phyloP scores from a whole-genome alignment of 352 stramenopile genomes.

The Nothophytophthora sp. region DNA sequence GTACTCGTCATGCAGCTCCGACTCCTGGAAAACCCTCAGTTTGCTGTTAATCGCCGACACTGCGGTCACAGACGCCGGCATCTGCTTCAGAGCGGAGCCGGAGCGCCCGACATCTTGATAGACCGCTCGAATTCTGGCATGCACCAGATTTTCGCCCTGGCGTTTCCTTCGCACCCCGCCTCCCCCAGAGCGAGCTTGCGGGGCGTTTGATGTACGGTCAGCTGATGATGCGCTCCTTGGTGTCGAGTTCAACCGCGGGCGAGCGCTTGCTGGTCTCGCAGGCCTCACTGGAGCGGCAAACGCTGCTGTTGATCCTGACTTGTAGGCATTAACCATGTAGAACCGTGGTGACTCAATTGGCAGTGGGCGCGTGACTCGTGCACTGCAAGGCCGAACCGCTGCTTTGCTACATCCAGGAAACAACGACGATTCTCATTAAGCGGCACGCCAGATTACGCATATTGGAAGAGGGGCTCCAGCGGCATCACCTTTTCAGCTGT shows the following conservation, averaged over 20 bases:
- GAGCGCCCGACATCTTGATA: conserved; percentile 45
- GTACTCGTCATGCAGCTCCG: conserved; percentile 65
- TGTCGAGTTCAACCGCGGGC: conserved; percentile 24
- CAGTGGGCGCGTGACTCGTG: conserved; percentile 31
- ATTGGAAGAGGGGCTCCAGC: too few species aligned
- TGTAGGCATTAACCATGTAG: conserved; percentile 53
- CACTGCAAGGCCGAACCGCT: conserved; percentile 38
- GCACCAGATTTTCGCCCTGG: conserved; percentile 32
- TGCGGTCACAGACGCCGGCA: conserved; percentile 21
- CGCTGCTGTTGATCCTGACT: too few species aligned
- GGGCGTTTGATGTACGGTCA: not conserved
- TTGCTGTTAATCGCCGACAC: conserved; percentile 35
- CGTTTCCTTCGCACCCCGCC: conserved; percentile 38
- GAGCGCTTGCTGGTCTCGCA: conserved; percentile 45
- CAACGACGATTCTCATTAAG: not conserved
- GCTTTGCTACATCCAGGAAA: conserved; percentile 31
- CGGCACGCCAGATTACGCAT: too few species aligned
- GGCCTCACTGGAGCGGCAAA: conserved; percentile 22
- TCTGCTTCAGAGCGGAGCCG: conserved; percentile 15
- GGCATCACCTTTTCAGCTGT: conserved; percentile 43
- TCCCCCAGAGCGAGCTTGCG: conserved; percentile 7
- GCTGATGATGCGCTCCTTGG: conserved; percentile 1
- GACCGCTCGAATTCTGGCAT: conserved; percentile 45
- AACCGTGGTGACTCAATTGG: conserved; percentile 53
- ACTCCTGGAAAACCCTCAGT: conserved; percentile 47